Base-by-base conservation (phyloP, 1,284 basidiomycete genomes). In the Omphalotus olearius region DNA sequence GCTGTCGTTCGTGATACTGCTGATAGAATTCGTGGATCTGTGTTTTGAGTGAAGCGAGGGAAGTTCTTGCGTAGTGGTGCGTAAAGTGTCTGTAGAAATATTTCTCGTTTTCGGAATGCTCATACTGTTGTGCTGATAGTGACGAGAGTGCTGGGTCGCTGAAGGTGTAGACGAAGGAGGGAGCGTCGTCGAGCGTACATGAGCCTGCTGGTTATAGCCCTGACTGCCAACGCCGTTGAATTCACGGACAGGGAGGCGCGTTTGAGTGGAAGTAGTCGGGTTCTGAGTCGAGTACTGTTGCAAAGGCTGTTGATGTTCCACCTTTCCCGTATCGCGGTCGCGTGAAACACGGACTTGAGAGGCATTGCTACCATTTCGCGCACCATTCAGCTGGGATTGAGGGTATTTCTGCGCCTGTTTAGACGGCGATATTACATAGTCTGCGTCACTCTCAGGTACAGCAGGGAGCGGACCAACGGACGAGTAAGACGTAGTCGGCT, bases 81-180 rank as follows among this genome's bases (percentile, higher is more conserved):
- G 57, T 41, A 52, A 47, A 37, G 51, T 52, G 38, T 58, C 57
- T 5, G 55, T 49, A 5, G 46, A 47, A 17, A 54, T 51, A 39
- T 56, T 54, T 49, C 57, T 50, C 25, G 57, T 41, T 44, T 56
- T 58, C 6, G 64, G 64, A 53, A 65, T 66, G 54, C 64, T 77
- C 68, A 74, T 69, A 56, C 72, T 75, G 56, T 59, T 75, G 54
- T 72, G 71, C 57, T 72, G 69, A 57, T 64, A 67, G 60, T 73
- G 71, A 6, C 73, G 62, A 60, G 56, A 38, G 30, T 33, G 30
- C 57, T 67, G 64, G 50, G 63, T 62, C 39, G 56, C 25, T 62
- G 67, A 53, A 61, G 58, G 50, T 38, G 66, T 57, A 26, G 58
- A 50, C 10, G 60, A 58, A 42, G 51, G 60, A 23, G 62, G 58